Percentiles rank a stretch among this genome's conserved stretches.
Evolutionary conservation across 2,329 filamentous ascomycete genomes (phyloP).

Genomic region (Dissoconium aciculare): DNA sequence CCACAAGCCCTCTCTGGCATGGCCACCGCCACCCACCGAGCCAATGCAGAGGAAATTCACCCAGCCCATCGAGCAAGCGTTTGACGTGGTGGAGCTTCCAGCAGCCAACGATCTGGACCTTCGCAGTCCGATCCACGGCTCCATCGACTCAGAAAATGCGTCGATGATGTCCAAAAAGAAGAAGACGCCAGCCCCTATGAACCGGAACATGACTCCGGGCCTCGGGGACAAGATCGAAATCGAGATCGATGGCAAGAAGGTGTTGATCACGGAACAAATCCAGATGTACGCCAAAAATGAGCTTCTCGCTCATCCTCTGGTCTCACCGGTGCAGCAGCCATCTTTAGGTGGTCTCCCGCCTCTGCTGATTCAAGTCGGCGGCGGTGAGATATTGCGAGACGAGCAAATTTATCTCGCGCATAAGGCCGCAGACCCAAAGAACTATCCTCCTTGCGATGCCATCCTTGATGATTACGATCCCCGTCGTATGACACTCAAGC

Average conservation of each 20-base stretch:
- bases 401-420: slow-evolving; percentile 93
- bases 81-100: slow-evolving; percentile 18
- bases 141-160: slow-evolving; percentile 4
- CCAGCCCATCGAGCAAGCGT: slow-evolving; percentile 13
- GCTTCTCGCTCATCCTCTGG: slow-evolving; percentile 69
- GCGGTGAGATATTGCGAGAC: slow-evolving; percentile 77
- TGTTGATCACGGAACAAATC: slow-evolving; percentile 79
- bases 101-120: slow-evolving; percentile 7
- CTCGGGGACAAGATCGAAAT: slow-evolving; percentile 41
- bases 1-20: slow-evolving; percentile 75
- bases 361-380: slow-evolving; percentile 70
- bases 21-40: slow-evolving; percentile 56
- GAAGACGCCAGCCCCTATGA: slow-evolving; percentile 8
- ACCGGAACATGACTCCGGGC: slow-evolving; percentile 13
- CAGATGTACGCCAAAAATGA: slow-evolving; percentile 79
- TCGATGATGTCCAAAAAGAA: slow-evolving; percentile 5
- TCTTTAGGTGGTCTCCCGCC: slow-evolving; percentile 82
- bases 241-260: slow-evolving; percentile 51
- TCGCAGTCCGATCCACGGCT: neutral
- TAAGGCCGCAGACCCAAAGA: slow-evolving; percentile 71
- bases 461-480: slow-evolving; percentile 49
- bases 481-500: slow-evolving; percentile 38
- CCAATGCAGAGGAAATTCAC: slow-evolving; percentile 9
- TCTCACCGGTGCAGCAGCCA: slow-evolving; percentile 77
- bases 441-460: slow-evolving; percentile 55